These are phyloP conservation scores for Mrakiaceae sp. DNA, from an alignment of 1,284 basidiomycete genomes.

Conservation along the genomic window DNA sequence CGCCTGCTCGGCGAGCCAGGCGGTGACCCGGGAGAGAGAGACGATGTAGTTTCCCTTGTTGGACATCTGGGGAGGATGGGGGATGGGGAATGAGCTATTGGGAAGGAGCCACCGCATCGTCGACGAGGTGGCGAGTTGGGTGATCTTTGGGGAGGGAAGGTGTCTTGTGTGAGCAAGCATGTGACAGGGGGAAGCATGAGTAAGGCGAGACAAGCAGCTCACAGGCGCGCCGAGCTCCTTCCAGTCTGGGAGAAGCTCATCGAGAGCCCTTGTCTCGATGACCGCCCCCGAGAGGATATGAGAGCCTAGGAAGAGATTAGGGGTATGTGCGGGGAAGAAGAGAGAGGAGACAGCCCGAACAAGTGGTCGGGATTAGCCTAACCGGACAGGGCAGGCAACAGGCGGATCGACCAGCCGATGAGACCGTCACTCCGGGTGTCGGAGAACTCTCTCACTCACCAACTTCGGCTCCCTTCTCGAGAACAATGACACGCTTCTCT, in stretches of 20 bases:
- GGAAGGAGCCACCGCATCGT: conserved; percentile 80
- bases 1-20: conserved; percentile 83
- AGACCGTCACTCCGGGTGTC: no score
- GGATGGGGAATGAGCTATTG: conserved; percentile 64
- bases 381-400: not conserved
- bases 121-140: conserved; percentile 66
- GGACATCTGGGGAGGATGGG: conserved; percentile 94
- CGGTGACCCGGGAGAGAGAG: conserved; percentile 75
- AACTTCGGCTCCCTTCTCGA: conserved; percentile 90
- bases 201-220: not conserved
- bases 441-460: conserved; percentile 44
- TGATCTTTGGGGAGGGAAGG: conserved; percentile 44
- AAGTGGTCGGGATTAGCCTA: no score
- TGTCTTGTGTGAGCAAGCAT: not conserved
- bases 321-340: no score
- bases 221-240: conserved; percentile 42
- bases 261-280: conserved; percentile 79
- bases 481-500: conserved; percentile 79
- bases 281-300: conserved; percentile 96
- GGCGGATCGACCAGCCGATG: not conserved
- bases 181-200: not conserved
- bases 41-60: conserved; percentile 92
- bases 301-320: conserved; percentile 47
- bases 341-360: not conserved
- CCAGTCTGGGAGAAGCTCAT: conserved; percentile 90